phyloP scores from a whole-genome alignment of 768 basidiomycete genomes.

The Xerocomus brunneocitrinus region DNA sequence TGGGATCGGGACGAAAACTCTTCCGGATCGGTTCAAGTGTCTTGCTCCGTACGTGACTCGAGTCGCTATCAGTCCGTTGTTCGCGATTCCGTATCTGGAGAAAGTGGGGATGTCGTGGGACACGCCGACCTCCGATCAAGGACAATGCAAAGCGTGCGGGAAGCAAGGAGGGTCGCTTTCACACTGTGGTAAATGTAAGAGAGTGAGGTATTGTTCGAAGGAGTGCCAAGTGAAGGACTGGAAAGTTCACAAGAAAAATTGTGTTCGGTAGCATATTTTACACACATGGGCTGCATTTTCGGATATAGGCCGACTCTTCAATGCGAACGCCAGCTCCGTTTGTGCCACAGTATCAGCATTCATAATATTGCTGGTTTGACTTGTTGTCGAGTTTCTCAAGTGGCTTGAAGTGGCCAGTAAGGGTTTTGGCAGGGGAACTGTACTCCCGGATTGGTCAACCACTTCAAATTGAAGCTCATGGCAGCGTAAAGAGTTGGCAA shows the following conservation, averaged over 20 bases:
- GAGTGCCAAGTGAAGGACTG: slow-evolving; percentile 46
- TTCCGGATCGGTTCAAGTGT: slow-evolving; percentile 35
- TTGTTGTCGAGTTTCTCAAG: background rate
- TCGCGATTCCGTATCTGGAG: slow-evolving; percentile 48
- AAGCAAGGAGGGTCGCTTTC: slow-evolving; percentile 23
- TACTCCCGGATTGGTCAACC: too few species aligned
- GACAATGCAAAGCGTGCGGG: slow-evolving; percentile 20
- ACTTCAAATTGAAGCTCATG: too few species aligned
- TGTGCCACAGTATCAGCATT: background rate
- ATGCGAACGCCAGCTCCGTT: background rate
- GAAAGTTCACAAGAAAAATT: slow-evolving; percentile 41
- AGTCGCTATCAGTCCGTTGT: slow-evolving; percentile 50
- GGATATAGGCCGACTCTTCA: background rate
- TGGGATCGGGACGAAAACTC: slow-evolving; percentile 41
- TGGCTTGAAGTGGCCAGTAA: too few species aligned
- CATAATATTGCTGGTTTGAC: background rate
- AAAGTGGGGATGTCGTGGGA: slow-evolving; percentile 20
- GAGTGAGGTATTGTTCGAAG: slow-evolving; percentile 38
- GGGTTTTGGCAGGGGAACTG: too few species aligned
- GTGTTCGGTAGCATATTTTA: slow-evolving; percentile 8
- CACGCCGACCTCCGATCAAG: background rate
- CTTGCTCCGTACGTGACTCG: slow-evolving; percentile 45
- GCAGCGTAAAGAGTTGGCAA: too few species aligned
- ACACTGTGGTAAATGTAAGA: slow-evolving; percentile 37
- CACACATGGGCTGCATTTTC: too few species aligned